A percentile compares a stretch with the other conserved stretches of the same genome.
Evolutionary conservation across 2,329 filamentous ascomycete genomes (phyloP).

Genomic region (Trichoderma harzianum): DNA sequence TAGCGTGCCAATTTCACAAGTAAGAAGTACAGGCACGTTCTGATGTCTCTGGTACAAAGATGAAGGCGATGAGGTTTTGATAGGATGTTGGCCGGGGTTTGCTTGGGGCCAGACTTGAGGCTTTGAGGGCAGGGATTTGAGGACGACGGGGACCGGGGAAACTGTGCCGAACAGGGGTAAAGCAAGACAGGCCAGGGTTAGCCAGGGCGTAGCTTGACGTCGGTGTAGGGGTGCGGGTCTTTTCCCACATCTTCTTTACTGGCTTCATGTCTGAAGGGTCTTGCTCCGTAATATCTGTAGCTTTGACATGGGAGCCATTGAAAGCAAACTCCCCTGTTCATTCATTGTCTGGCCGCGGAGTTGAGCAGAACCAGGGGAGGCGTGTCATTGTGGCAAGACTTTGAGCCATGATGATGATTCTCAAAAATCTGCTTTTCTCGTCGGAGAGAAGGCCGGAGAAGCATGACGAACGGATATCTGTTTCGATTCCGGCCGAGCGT

Average conservation of each 20-base stretch:
- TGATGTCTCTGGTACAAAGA: not conserved
- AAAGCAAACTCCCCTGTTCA: not conserved
- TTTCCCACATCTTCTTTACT: not conserved
- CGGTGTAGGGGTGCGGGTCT: slow-evolving; percentile 1
- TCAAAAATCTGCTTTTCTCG: not conserved
- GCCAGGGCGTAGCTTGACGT: slow-evolving; percentile 13
- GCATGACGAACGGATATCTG: not conserved
- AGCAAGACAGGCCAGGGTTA: not conserved
- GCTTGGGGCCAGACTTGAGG: not conserved
- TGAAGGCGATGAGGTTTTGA: not conserved
- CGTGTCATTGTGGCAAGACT: not conserved
- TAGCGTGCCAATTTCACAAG: not conserved
- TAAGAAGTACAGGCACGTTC: too few relatives aligned
- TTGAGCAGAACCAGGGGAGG: not conserved
- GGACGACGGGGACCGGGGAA: slow-evolving; percentile 5
- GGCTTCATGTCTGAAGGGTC: slow-evolving; percentile 10
- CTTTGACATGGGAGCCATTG: not conserved
- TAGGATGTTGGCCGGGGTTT: not conserved
- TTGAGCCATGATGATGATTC: not conserved
- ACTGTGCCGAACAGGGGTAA: slow-evolving; percentile 5
- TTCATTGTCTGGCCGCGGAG: not conserved
- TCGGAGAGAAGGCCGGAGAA: not conserved
- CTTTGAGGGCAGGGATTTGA: not conserved
- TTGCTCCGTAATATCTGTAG: not conserved
- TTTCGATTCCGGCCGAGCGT: not conserved